phyloP scores from a whole-genome alignment of 768 basidiomycete species.

The Mycena vitilis region DNA sequence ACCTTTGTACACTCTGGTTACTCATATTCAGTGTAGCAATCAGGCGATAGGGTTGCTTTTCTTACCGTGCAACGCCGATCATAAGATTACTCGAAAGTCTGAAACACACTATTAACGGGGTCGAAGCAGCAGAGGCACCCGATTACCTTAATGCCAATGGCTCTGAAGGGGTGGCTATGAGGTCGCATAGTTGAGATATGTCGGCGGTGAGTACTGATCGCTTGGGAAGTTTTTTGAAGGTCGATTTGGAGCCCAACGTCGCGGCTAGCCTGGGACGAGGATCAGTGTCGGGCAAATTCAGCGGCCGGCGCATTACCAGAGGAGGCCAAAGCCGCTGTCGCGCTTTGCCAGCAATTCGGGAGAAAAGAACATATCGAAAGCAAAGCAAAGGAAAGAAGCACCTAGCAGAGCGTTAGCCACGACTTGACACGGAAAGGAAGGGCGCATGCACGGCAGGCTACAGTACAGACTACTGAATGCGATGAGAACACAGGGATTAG shows the following conservation, averaged over 20 bases:
- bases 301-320: conserved; percentile 65
- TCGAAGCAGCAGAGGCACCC: background rate
- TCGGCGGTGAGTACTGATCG: conserved; percentile 88
- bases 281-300: background rate
- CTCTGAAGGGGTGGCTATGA: conserved; percentile 86
- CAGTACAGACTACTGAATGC: conserved; percentile 1
- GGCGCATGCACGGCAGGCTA: conserved; percentile 11
- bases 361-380: conserved; percentile 83
- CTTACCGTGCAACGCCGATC: conserved; percentile 89
- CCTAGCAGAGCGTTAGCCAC: background rate
- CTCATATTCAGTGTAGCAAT: conserved; percentile 6
- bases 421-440: background rate
- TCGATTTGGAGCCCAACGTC: conserved; percentile 89
- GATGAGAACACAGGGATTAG: conserved; percentile 21
- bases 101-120: background rate
- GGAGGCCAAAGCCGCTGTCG: conserved; percentile 90
- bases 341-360: conserved; percentile 82
- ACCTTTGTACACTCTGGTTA: conserved; percentile 58
- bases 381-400: conserved; percentile 1
- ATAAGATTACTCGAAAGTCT: conserved; percentile 85
- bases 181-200: conserved; percentile 81
- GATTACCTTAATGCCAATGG: conserved; percentile 79
- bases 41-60: background rate
- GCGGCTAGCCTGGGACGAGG: conserved; percentile 79
- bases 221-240: conserved; percentile 85